Conservation (phyloP, 108 stramenopile species). For the Skeletonema costatum region DNA sequence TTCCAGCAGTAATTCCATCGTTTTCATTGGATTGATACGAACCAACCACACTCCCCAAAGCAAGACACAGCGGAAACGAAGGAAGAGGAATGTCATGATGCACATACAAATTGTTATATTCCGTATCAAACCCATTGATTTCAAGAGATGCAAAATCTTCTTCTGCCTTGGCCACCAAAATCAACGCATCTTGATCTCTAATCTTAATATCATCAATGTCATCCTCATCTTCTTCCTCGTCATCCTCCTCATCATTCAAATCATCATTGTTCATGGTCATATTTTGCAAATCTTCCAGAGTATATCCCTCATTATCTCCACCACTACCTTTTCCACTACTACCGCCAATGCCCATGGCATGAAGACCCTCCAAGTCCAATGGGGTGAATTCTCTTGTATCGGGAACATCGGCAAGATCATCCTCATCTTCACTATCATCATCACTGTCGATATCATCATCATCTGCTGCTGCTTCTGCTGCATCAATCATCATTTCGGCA, state of each 20-base stretch:
- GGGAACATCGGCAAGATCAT: slow-evolving; percentile 81
- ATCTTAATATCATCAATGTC: slow-evolving; percentile 80
- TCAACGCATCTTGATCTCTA: slow-evolving; percentile 71
- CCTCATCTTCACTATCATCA: slow-evolving; percentile 69
- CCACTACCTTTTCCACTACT: slow-evolving; percentile 33
- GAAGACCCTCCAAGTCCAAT: slow-evolving; percentile 75
- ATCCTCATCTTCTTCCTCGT: slow-evolving; percentile 81
- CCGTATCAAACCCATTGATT: slow-evolving; percentile 85
- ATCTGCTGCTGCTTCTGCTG: not conserved
- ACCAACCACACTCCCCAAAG: slow-evolving; percentile 66
- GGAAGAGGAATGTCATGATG: slow-evolving; percentile 99
- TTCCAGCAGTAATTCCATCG: slow-evolving; percentile 60
- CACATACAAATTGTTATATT: slow-evolving; percentile 92
- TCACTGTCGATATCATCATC: slow-evolving; percentile 41
- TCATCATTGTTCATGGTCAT: slow-evolving; percentile 46
- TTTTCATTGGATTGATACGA: slow-evolving; percentile 36
- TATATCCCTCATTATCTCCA: slow-evolving; percentile 28
- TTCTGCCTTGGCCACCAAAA: slow-evolving; percentile 87
- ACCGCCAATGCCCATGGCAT: slow-evolving; percentile 75
- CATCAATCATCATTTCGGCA: slow-evolving; percentile 52
- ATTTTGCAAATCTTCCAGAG: slow-evolving; percentile 48
- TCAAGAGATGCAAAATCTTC: slow-evolving; percentile 91
- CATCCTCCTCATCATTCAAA: slow-evolving; percentile 49
- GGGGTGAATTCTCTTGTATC: slow-evolving; percentile 89
- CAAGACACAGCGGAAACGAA: slow-evolving; percentile 94